Evolutionary conservation across 768 basidiomycete species (phyloP).

Genomic region (Tulasnella sp.): DNA sequence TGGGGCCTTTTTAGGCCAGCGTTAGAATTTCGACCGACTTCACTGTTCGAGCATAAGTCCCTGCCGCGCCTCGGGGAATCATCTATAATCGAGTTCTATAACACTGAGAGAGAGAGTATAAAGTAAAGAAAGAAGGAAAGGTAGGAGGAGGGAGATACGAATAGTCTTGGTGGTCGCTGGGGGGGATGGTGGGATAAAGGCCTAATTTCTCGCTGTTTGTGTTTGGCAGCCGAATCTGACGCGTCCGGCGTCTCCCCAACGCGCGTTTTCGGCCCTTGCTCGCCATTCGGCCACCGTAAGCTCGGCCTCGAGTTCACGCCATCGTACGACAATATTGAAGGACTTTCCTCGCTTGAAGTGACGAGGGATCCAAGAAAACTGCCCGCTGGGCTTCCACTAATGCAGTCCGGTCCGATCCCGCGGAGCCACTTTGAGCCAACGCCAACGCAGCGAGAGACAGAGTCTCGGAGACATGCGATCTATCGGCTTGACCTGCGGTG

Average conservation of each 20-base stretch:
- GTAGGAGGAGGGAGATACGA: not conserved
- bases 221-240: slow-evolving; percentile 18
- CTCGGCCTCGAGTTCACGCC: not conserved
- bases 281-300: not conserved
- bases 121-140: not conserved
- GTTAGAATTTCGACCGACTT: slow-evolving; percentile 23
- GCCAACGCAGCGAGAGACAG: slow-evolving; percentile 5
- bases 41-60: not conserved
- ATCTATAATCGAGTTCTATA: slow-evolving; percentile 16
- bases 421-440: not conserved
- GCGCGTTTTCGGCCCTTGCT: slow-evolving; percentile 8
- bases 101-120: slow-evolving; percentile 1
- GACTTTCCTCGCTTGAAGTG: not conserved
- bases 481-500: not conserved
- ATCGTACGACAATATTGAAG: slow-evolving; percentile 10
- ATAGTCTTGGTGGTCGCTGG: not conserved
- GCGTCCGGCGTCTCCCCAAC: slow-evolving; percentile 10
- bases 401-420: not conserved
- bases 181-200: not conserved
- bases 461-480: not conserved
- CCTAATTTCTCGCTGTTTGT: slow-evolving; percentile 8
- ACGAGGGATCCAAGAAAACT: slow-evolving; percentile 15
- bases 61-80: slow-evolving; percentile 18
- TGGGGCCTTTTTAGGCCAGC: not conserved
- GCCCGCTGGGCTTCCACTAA: slow-evolving; percentile 20